Evolutionary conservation across 495 filamentous ascomycete genomes (phyloP).

Genomic region (Oidiodendron maius): DNA sequence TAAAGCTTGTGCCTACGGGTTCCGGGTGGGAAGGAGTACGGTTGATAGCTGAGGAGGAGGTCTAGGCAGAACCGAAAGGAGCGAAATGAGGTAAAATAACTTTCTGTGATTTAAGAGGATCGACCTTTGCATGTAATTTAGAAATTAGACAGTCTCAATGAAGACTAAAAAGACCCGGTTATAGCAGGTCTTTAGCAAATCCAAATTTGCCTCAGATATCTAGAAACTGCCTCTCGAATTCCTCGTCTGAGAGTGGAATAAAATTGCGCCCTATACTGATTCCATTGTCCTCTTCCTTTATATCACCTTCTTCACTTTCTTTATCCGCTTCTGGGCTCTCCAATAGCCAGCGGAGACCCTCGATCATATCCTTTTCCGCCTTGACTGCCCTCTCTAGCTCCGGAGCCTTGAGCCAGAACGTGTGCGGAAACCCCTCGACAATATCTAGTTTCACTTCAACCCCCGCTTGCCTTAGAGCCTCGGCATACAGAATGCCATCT

Average conservation of each 20-base stretch:
- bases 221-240: neutral
- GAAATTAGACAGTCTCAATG: too few species aligned
- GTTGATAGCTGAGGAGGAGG: too few species aligned
- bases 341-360: conserved; percentile 33
- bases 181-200: too few species aligned
- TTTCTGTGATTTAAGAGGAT: too few species aligned
- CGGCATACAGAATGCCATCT: conserved; percentile 30
- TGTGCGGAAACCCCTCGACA: conserved; percentile 27
- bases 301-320: conserved; percentile 1
- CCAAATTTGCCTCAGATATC: conserved; percentile 1
- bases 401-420: conserved; percentile 30
- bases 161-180: too few species aligned
- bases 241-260: conserved; percentile 1
- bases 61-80: too few species aligned
- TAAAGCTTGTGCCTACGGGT: too few species aligned
- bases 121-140: too few species aligned
- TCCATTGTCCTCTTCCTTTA: too few species aligned
- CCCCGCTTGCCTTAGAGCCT: conserved; percentile 24
- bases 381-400: conserved; percentile 17
- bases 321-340: conserved; percentile 2
- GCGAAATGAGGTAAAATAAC: too few species aligned
- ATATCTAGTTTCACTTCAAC: conserved; percentile 25
- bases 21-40: too few species aligned
- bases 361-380: conserved; percentile 36
- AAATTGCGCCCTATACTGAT: neutral